Evolutionary conservation across 495 filamentous ascomycete species (phyloP).

Genomic region (Trichoderma virens): DNA sequence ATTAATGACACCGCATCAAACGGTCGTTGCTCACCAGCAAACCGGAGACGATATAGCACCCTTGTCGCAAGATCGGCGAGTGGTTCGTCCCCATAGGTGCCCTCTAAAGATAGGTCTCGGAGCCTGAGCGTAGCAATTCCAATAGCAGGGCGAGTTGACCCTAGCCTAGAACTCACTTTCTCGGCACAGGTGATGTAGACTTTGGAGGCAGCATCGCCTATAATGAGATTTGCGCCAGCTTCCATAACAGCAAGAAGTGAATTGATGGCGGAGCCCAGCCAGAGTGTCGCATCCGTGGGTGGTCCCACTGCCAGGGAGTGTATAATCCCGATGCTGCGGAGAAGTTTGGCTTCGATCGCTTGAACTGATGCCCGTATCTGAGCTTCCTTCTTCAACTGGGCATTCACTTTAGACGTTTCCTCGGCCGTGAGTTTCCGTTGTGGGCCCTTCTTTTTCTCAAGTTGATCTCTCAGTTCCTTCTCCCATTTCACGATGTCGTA

Average conservation of each 20-base stretch:
- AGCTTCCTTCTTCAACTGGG: constrained; percentile 80
- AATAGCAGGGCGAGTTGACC: constrained; percentile 67
- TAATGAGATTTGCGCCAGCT: constrained; percentile 71
- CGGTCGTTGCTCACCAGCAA: constrained; percentile 82
- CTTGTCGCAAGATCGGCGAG: constrained; percentile 81
- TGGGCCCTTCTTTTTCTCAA: constrained; percentile 86
- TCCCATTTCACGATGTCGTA: constrained; percentile 97
- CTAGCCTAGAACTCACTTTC: constrained; percentile 68
- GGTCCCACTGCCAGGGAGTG: constrained; percentile 73
- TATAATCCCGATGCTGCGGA: constrained; percentile 78
- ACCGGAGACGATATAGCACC: constrained; percentile 82
- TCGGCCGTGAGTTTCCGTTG: constrained; percentile 85
- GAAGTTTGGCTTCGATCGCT: constrained; percentile 57
- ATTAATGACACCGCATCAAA: constrained; percentile 79
- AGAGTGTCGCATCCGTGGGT: constrained; percentile 71
- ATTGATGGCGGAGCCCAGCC: constrained; percentile 73
- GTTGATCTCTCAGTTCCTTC: constrained; percentile 76
- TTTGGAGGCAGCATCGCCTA: constrained; percentile 68
- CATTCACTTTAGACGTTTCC: constrained; percentile 82
- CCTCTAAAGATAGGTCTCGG: constrained; percentile 61
- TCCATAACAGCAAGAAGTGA: constrained; percentile 62
- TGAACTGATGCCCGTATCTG: constrained; percentile 64
- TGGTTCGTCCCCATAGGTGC: constrained; percentile 66
- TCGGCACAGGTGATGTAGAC: constrained; percentile 71
- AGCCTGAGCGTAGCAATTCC: constrained; percentile 80